phyloP scores from a whole-genome alignment of 1,284 basidiomycete species.

The Ganoderma lucidum region DNA sequence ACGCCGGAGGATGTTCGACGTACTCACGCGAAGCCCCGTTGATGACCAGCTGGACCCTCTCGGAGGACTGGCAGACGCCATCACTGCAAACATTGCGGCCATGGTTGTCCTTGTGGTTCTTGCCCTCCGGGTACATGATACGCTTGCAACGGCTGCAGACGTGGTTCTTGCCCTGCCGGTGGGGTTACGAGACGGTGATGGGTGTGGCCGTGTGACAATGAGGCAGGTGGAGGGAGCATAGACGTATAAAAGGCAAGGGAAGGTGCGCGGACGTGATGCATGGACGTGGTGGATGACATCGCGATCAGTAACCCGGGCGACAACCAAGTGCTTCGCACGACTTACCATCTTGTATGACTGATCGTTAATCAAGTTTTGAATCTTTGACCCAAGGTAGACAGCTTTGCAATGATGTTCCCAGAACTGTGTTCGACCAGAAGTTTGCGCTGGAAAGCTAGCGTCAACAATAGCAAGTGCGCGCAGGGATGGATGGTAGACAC shows the following conservation, averaged over 20 bases:
- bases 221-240: no score
- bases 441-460: background rate
- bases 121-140: background rate
- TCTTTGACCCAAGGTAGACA: background rate
- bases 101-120: background rate
- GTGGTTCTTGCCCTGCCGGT: background rate
- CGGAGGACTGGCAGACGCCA: background rate
- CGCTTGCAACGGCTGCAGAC: background rate
- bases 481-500: background rate
- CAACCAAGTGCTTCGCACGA: no score
- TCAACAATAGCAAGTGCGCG: no score
- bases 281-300: no score
- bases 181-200: no score
- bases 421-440: background rate
- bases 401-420: background rate
- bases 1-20: background rate
- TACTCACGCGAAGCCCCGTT: background rate
- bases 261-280: no score
- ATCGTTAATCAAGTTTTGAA: background rate
- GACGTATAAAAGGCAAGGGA: no score
- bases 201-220: no score
- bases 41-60: background rate
- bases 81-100: background rate
- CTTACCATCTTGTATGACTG: background rate
- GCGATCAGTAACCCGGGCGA: no score